Evolutionary conservation across 352 stramenopile species (phyloP).

Genomic region (Phytophthora lateralis): DNA sequence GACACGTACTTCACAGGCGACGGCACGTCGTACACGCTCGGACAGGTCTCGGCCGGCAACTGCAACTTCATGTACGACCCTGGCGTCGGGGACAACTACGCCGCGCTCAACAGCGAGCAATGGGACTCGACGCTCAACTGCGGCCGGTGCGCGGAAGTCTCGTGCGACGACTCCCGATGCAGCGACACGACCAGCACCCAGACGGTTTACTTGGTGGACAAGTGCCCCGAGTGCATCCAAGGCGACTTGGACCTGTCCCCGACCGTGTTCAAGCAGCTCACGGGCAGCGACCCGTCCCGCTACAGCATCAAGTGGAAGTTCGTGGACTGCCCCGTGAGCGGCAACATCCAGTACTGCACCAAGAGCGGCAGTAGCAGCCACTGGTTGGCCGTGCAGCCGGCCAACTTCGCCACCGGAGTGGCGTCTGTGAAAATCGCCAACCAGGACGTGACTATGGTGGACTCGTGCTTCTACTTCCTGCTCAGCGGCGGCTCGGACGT

Average conservation of each 20-base stretch:
- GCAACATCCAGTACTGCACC: slow-evolving; percentile 56
- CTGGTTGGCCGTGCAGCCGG: slow-evolving; percentile 52
- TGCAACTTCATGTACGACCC: slow-evolving; percentile 78
- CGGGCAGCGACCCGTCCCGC: slow-evolving; percentile 41
- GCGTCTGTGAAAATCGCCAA: slow-evolving; percentile 46
- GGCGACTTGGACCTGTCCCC: slow-evolving; percentile 64
- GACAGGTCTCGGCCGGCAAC: slow-evolving; percentile 48
- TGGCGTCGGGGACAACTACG: slow-evolving; percentile 50
- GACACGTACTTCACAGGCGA: slow-evolving; percentile 49
- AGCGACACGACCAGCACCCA: slow-evolving; percentile 41
- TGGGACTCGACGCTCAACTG: slow-evolving; percentile 65
- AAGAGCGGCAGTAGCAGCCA: slow-evolving; percentile 54
- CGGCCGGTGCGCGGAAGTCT: slow-evolving; percentile 70
- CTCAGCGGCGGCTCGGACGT: slow-evolving; percentile 38
- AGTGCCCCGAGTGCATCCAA: slow-evolving; percentile 66
- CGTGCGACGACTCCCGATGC: slow-evolving; percentile 57
- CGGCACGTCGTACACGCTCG: slow-evolving; percentile 61
- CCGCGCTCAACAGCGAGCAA: slow-evolving; percentile 66
- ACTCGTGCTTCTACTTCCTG: slow-evolving; percentile 72
- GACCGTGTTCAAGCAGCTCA: slow-evolving; percentile 51
- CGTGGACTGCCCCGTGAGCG: slow-evolving; percentile 48
- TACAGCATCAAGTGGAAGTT: slow-evolving; percentile 60
- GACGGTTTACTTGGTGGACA: slow-evolving; percentile 68
- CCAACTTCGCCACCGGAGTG: slow-evolving; percentile 46
- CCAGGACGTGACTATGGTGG: slow-evolving; percentile 68